Evolutionary conservation across 208 protist species (phyloP).

Genomic region (Leishmania braziliensis): DNA sequence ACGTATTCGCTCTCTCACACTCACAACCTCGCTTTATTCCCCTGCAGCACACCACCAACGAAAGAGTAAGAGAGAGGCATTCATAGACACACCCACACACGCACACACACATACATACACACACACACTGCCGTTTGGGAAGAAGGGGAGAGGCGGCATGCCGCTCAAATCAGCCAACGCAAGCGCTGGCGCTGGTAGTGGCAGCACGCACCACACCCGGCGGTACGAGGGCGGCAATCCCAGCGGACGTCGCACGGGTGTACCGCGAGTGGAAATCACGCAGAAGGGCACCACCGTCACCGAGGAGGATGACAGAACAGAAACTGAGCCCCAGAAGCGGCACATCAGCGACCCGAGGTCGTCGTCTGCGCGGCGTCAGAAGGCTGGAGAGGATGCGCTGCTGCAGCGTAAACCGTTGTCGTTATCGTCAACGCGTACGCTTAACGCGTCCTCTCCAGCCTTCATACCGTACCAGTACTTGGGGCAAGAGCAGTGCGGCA

Average conservation of each 20-base stretch:
- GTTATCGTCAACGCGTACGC: not conserved
- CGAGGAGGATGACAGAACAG: not conserved
- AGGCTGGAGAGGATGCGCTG: not conserved
- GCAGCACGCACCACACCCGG: not conserved
- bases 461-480: conserved; percentile 23
- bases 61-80: conserved; percentile 5
- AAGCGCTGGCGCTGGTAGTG: not conserved
- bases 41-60: not conserved
- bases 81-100: not conserved
- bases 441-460: conserved; percentile 25
- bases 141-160: not conserved
- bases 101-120: not conserved
- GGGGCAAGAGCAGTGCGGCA: conserved; percentile 3
- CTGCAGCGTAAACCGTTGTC: not conserved
- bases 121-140: not conserved
- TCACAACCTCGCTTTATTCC: too few relatives aligned
- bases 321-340: not conserved
- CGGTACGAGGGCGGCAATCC: not conserved
- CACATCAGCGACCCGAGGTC: not conserved
- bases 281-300: not conserved
- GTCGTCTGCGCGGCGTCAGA: not conserved
- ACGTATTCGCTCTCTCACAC: not conserved
- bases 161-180: not conserved
- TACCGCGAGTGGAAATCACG: not conserved
- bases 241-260: conserved; percentile 1